phyloP scores from a whole-genome alignment of 768 basidiomycete genomes.

The Termitomyces bulborhizus region DNA sequence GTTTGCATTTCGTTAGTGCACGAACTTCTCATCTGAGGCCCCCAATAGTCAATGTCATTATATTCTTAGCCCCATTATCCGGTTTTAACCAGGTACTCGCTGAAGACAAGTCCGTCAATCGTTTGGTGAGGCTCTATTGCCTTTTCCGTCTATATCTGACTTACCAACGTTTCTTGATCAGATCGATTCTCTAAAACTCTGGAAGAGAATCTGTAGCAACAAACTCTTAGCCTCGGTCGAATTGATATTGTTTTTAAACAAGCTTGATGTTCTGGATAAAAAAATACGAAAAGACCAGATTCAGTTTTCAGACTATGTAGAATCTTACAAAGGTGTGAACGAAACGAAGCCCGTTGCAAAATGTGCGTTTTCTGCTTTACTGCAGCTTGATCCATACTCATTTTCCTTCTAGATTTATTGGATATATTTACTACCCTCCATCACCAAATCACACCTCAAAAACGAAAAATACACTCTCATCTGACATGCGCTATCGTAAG shows the following conservation, averaged over 20 bases:
- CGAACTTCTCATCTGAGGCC: neutral
- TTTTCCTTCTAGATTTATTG: constrained; percentile 34
- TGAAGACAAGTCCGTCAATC: constrained; percentile 53
- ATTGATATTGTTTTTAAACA: constrained; percentile 59
- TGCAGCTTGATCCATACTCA: neutral
- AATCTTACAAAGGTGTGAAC: constrained; percentile 48
- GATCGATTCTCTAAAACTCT: constrained; percentile 52
- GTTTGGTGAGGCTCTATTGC: constrained; percentile 38
- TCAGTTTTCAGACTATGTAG: constrained; percentile 48
- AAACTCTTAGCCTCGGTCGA: constrained; percentile 46
- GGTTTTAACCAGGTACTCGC: constrained; percentile 59
- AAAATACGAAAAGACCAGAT: constrained; percentile 44
- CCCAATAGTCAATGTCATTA: constrained; percentile 48
- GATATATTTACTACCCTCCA: constrained; percentile 46
- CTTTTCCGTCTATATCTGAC: neutral
- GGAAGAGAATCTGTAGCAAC: constrained; percentile 56
- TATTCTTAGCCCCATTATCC: constrained; percentile 62
- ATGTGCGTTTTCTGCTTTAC: constrained; percentile 32
- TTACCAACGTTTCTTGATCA: constrained; percentile 15
- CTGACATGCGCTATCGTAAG: constrained; percentile 54
- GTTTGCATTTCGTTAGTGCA: constrained; percentile 3
- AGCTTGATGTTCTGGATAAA: constrained; percentile 50
- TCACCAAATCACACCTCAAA: constrained; percentile 39
- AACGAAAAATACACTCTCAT: constrained; percentile 46
- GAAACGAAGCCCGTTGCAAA: constrained; percentile 43